phyloP scores from a whole-genome alignment of 257 asterid species.

The Jacaranda mimosifolia region DNA sequence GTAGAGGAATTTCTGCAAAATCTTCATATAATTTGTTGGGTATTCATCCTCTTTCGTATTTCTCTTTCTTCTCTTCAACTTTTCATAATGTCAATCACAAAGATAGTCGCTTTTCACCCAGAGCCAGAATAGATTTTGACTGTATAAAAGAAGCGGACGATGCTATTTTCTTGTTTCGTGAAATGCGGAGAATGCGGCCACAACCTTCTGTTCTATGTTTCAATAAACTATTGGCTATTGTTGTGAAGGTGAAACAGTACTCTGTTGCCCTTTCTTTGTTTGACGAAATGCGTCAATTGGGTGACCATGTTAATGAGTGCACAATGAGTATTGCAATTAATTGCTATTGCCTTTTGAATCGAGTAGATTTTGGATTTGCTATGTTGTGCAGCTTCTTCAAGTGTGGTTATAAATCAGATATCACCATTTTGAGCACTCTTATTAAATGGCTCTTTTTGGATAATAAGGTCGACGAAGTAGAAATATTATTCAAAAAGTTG shows the following conservation, averaged over 20 bases:
- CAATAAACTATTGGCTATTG: not conserved
- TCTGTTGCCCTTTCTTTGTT: constrained; percentile 16
- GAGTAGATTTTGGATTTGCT: no score
- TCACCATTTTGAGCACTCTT: no score
- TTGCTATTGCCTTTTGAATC: no score
- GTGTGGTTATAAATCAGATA: no score
- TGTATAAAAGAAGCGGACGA: not conserved
- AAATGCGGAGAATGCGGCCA: constrained; percentile 25
- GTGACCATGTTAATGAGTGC: no score
- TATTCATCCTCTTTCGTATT: not conserved
- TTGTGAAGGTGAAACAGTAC: constrained; percentile 22
- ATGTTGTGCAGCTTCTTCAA: no score
- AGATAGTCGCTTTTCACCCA: not conserved
- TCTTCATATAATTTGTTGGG: no score
- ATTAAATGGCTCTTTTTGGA: no score
- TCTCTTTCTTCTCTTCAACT: not conserved
- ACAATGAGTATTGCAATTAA: no score
- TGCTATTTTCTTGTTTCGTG: constrained; percentile 5
- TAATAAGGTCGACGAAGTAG: no score
- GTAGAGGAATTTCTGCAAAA: not conserved
- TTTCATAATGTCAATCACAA: no score
- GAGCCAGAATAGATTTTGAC: not conserved
- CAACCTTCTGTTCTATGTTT: constrained; percentile 16
- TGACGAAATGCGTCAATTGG: constrained; percentile 18
- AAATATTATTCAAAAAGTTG: no score